Conservation (phyloP, 1,139 yeast species). For the Lodderomyces orthopsilosis region DNA sequence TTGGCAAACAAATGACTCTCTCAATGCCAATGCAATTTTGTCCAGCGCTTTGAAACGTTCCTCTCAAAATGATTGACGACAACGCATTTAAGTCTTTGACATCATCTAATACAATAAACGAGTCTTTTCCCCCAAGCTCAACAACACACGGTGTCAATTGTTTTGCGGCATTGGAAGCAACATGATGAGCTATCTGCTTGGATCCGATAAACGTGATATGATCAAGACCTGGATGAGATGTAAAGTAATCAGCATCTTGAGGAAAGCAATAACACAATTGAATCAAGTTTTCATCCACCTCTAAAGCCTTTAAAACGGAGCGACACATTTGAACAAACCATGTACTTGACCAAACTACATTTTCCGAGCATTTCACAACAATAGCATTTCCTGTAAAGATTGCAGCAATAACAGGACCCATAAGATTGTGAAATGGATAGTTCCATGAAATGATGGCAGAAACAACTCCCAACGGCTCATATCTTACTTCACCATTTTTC, state of each 20-base stretch:
- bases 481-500: slow-evolving; percentile 91
- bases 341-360: slow-evolving; percentile 90
- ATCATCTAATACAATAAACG: slow-evolving; percentile 80
- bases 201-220: slow-evolving; percentile 96
- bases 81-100: slow-evolving; percentile 54
- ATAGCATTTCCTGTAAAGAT: slow-evolving; percentile 89
- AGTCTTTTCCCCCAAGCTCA: slow-evolving; percentile 95
- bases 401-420: slow-evolving; percentile 90
- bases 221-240: slow-evolving; percentile 75
- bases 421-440: slow-evolving; percentile 87
- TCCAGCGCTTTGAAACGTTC: slow-evolving; percentile 95
- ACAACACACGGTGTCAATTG: slow-evolving; percentile 89
- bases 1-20: slow-evolving; percentile 76
- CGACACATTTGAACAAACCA: slow-evolving; percentile 71
- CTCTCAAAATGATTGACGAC: slow-evolving; percentile 84
- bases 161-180: slow-evolving; percentile 75
- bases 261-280: slow-evolving; percentile 81
- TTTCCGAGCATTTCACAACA: slow-evolving; percentile 90
- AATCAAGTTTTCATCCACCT: slow-evolving; percentile 75
- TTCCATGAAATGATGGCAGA: slow-evolving; percentile 95
- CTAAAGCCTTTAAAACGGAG: slow-evolving; percentile 68
- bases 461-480: slow-evolving; percentile 89
- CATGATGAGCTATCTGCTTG: slow-evolving; percentile 88
- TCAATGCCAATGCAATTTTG: slow-evolving; percentile 98
- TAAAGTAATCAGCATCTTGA: slow-evolving; percentile 79